These are phyloP conservation scores for Fusarium ambrosium DNA, from an alignment of 2,329 filamentous ascomycete genomes.

Conservation along the genomic window DNA sequence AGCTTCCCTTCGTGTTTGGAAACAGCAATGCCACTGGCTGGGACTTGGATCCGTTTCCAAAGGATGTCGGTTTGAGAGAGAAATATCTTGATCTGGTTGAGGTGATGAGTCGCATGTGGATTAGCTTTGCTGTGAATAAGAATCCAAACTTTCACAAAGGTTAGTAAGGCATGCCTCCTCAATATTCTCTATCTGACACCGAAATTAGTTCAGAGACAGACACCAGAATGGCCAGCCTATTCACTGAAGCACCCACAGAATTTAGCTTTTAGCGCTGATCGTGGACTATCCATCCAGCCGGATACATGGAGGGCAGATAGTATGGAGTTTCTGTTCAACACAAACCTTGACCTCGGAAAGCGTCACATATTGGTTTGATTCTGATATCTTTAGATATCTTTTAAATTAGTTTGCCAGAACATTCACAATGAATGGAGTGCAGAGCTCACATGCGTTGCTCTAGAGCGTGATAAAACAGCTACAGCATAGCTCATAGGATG, in stretches of 20 bases:
- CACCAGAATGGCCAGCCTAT: neutral
- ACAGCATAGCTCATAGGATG: no score
- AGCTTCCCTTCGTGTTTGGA: neutral
- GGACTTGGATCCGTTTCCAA: neutral
- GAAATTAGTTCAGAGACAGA: neutral
- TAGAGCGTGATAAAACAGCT: no score
- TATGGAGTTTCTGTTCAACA: neutral
- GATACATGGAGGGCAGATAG: neutral
- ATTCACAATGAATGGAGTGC: no score
- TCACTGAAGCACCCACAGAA: neutral
- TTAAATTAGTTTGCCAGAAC: no score
- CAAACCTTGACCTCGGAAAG: neutral
- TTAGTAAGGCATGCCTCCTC: neutral
- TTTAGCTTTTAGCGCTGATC: neutral
- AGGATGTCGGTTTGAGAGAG: neutral
- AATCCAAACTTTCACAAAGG: neutral
- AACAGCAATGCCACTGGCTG: neutral
- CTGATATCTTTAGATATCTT: neutral
- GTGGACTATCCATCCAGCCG: neutral
- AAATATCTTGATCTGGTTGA: neutral
- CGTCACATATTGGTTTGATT: neutral
- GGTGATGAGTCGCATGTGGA: neutral
- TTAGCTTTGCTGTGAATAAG: neutral
- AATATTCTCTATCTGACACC: neutral
- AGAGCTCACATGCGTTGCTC: no score